phyloP scores from a whole-genome alignment of 163 green algal species.

The Scenedesmus sp. region DNA sequence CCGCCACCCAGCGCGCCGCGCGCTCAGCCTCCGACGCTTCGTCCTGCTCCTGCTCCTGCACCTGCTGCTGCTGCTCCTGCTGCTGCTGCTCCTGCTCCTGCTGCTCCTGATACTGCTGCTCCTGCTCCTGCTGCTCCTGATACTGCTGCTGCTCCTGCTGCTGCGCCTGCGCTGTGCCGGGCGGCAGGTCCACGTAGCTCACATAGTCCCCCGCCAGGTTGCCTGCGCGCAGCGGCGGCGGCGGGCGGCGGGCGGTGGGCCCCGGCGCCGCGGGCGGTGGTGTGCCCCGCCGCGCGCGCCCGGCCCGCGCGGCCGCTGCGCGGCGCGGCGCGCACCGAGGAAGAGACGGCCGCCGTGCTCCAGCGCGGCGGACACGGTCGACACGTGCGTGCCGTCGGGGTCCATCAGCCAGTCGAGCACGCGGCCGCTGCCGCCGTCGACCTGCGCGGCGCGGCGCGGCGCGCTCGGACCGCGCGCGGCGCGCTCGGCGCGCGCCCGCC shows the following conservation, averaged over 20 bases:
- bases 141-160: not conserved
- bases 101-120: not conserved
- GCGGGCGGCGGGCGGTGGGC: too few species aligned
- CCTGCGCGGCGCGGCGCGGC: not conserved
- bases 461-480: not conserved
- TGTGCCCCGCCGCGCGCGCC: too few species aligned
- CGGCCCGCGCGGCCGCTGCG: too few species aligned
- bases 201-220: constrained; percentile 45
- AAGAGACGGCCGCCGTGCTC: constrained; percentile 40
- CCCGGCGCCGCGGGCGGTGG: too few species aligned
- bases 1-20: constrained; percentile 7
- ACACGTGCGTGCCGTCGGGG: constrained; percentile 24
- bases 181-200: constrained; percentile 38
- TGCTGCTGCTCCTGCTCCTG: constrained; percentile 13
- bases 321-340: too few species aligned
- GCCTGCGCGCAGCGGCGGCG: too few species aligned
- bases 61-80: not conserved
- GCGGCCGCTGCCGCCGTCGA: not conserved
- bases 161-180: not conserved
- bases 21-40: not conserved
- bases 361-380: constrained; percentile 30
- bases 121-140: not conserved
- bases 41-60: not conserved
- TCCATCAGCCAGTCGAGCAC: constrained; percentile 37
- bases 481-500: not conserved